A percentile compares a stretch with the other conserved stretches of the same genome.
Conservation (phyloP, 106 monocot species). For the Dioscorea dumetorum region DNA sequence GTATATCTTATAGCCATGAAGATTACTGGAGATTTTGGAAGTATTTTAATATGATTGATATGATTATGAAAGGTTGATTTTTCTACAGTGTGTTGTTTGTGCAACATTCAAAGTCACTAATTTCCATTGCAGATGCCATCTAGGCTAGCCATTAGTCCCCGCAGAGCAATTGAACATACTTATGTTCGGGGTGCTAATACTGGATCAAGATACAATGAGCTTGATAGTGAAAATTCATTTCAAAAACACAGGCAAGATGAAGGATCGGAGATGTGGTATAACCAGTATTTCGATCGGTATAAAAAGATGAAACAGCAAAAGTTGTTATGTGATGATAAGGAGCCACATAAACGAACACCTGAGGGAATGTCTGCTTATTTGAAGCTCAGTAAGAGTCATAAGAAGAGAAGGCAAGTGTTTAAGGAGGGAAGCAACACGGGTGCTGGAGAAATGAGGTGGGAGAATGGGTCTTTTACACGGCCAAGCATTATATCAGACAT, state of each 20-base stretch:
- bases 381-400: conserved; percentile 46
- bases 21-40: too few species aligned
- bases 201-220: conserved; percentile 35
- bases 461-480: conserved; percentile 26
- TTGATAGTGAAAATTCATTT: conserved; percentile 23
- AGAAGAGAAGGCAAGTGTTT: conserved; percentile 47
- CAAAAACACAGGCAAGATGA: conserved; percentile 49
- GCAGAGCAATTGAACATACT: conserved; percentile 26
- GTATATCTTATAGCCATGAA: too few species aligned
- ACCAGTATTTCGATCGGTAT: conserved; percentile 42
- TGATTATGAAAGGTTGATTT: too few species aligned
- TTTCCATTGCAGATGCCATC: conserved; percentile 40
- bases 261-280: conserved; percentile 68
- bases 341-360: conserved; percentile 60
- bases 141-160: conserved; percentile 24
- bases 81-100: too few species aligned
- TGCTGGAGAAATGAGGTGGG: conserved; percentile 7
- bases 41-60: too few species aligned
- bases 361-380: conserved; percentile 79
- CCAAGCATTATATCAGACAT: conserved; percentile 21
- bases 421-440: conserved; percentile 17
- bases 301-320: conserved; percentile 34
- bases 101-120: neutral
- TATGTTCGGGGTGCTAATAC: conserved; percentile 22
- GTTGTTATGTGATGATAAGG: conserved; percentile 46